Percentiles rank a stretch among this genome's conserved stretches.
These are phyloP conservation scores for Agaricus subrufescens DNA, from an alignment of 768 basidiomycete genomes.

Conservation along the genomic window DNA sequence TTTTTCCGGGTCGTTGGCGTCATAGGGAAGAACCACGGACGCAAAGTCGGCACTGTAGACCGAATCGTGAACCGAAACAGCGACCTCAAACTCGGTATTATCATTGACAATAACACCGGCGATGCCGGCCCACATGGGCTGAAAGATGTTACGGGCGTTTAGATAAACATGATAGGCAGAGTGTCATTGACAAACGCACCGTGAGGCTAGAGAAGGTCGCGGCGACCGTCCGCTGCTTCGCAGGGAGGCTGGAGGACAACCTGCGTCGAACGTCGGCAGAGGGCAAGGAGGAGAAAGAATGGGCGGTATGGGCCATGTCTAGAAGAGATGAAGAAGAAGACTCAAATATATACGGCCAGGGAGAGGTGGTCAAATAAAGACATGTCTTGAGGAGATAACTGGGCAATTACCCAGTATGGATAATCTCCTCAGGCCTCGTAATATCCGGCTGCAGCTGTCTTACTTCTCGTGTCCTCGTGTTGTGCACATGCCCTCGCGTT, in stretches of 20 bases:
- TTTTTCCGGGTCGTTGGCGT: constrained; percentile 43
- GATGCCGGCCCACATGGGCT: constrained; percentile 90
- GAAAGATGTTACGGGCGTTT: constrained; percentile 9
- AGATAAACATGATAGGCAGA: constrained; percentile 15
- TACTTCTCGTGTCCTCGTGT: neutral
- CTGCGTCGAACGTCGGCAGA: constrained; percentile 62
- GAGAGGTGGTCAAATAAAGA: constrained; percentile 18
- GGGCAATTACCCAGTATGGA: constrained; percentile 6
- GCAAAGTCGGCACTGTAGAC: constrained; percentile 81
- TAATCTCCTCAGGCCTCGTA: neutral
- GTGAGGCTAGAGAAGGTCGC: constrained; percentile 60
- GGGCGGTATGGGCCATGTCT: constrained; percentile 46
- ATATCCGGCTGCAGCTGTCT: neutral
- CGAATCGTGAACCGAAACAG: constrained; percentile 79
- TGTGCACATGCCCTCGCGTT: neutral
- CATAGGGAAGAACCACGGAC: constrained; percentile 51
- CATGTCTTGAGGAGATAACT: constrained; percentile 5
- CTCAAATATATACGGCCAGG: constrained; percentile 23
- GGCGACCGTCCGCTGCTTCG: constrained; percentile 44
- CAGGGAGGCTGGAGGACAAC: constrained; percentile 52
- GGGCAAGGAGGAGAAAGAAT: constrained; percentile 58
- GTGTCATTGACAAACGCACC: constrained; percentile 35
- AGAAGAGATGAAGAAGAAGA: constrained; percentile 18
- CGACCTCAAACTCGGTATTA: constrained; percentile 61
- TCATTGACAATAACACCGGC: constrained; percentile 59